Base-by-base conservation (phyloP, 345 rosid genomes). In the Salix suchowensis region DNA sequence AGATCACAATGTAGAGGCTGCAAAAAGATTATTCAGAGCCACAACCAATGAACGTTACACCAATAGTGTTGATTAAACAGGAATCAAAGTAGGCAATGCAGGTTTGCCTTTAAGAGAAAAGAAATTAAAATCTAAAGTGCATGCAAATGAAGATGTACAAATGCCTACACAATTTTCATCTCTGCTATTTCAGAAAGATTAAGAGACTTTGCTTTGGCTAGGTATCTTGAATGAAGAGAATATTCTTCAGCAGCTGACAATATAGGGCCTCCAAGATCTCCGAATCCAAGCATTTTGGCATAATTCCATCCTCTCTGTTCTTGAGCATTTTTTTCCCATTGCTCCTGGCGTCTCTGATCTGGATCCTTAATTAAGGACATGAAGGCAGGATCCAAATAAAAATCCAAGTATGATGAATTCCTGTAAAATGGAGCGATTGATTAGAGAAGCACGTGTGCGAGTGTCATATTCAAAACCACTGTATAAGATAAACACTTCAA, bases 291-390 rank as follows among this genome's bases (percentile, higher is more conserved):
- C 77, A 92, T 34, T 79, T 91, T 93, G 80, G 92, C 91, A 85
- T 92, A 96, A 78, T 90, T 92, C 80, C 85, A 92, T 72, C 98
- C 96, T 85, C 90, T 82, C 68, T 80, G 92, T 67, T 92, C 91
- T 81, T 88, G 92, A 80, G 96, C 92, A 74, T 91, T 87, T 81
- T 93, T 96, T 84, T 96, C 98, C 99, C 99, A 96, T 82, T 91
- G 98, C 81, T 96, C 99, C 83, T 79, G 82, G 55, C 92, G 96
- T 83, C 94, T 89, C 85, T 92, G 86, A 84, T 96, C 99, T 72
- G 99, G 99, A 87, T 96, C 99, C 87, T 92, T 96, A 36, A 91
- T 91, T 76, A 91, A 80, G 13, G 99, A 93, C 97, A 96, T 93
- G 87, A 96, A 96, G 75, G 98, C 92, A 44, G 99, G 99, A 90